These are phyloP conservation scores for Metahyphopichia silvanorum DNA, from an alignment of 805 yeast species.

Conservation along the genomic window DNA sequence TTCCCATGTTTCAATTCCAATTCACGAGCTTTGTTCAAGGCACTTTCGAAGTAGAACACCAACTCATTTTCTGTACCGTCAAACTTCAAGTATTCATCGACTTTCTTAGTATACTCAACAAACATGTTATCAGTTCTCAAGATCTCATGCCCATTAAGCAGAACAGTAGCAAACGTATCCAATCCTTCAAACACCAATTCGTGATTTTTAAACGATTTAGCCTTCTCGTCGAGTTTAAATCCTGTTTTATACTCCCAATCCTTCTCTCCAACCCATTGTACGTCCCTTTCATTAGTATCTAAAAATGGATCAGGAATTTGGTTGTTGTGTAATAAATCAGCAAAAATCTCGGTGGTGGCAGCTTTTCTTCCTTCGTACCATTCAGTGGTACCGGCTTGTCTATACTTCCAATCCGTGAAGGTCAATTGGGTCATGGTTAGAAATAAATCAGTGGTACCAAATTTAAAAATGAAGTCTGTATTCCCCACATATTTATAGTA, in stretches of 20 bases:
- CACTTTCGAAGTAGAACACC: constrained; percentile 35
- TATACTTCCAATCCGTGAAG: constrained; percentile 10
- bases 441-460: background rate
- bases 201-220: constrained; percentile 12
- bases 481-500: background rate
- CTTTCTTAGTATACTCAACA: constrained; percentile 18
- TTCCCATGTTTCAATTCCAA: constrained; percentile 28
- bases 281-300: constrained; percentile 38
- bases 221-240: constrained; percentile 6
- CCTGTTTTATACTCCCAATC: constrained; percentile 46
- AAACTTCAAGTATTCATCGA: constrained; percentile 18
- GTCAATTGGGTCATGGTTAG: no score
- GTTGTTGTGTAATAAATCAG: constrained; percentile 29
- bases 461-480: background rate
- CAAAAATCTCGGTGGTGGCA: background rate
- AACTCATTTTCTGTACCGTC: constrained; percentile 24
- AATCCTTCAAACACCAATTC: constrained; percentile 41
- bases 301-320: constrained; percentile 45
- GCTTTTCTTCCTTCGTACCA: constrained; percentile 5
- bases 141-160: constrained; percentile 33
- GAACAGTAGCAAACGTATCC: constrained; percentile 41
- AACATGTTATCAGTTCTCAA: constrained; percentile 45
- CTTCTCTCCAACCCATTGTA: constrained; percentile 50
- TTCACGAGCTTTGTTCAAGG: constrained; percentile 28
- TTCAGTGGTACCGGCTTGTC: constrained; percentile 5